Evolutionary conservation across 495 filamentous ascomycete genomes (phyloP), one percentile per base, ranked within the genome.

Genomic region (Talaromyces adpressus): DNA sequence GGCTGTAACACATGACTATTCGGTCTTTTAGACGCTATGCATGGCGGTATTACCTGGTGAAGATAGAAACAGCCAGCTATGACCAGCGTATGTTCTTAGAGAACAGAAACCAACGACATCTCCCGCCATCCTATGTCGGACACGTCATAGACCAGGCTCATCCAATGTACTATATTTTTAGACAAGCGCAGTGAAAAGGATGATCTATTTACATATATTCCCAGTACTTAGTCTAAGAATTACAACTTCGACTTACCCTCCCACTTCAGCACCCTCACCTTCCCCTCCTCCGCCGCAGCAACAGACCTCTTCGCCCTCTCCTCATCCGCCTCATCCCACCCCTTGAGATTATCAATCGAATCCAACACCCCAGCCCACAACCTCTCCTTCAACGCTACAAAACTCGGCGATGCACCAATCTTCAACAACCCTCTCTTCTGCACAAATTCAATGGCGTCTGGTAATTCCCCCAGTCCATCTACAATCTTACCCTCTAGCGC

Each of bases 371-470:
- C 84, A 7, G 84, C 71, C 69, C 86, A 91, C 86, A 91, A 90
- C 72, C 91, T 88, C 63, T 75, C 71, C 76, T 91, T 92, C 72
- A 92, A 72, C 29, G 75, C 59, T 6, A 88, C 86, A 72, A 89
- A 92, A 30, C 87, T 83, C 14, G 84, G 84, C 20, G 78, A 87
- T 57, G 77, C 71, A 0, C 76, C 83, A 76, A 90, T 90, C 8
- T 74, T 78, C 41, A 78, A 73, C 67, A 93, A 65, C 29, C 79
- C 78, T 61, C 81, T 75, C 54, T 86, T 79, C 16, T 69, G 65
- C 7, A 91, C 74, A 49, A 92, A 76, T 9, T 59, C 67, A 32
- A 90, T 36, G 29, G 75, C 79, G 53, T 87, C 87, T 20, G 86
- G 81, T 41, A 89, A 39, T 3, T 84, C 87, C 0, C 89, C 90